Evolutionary conservation across 148 eudicot species (phyloP).

Genomic region (Persicaria tinctoria): DNA sequence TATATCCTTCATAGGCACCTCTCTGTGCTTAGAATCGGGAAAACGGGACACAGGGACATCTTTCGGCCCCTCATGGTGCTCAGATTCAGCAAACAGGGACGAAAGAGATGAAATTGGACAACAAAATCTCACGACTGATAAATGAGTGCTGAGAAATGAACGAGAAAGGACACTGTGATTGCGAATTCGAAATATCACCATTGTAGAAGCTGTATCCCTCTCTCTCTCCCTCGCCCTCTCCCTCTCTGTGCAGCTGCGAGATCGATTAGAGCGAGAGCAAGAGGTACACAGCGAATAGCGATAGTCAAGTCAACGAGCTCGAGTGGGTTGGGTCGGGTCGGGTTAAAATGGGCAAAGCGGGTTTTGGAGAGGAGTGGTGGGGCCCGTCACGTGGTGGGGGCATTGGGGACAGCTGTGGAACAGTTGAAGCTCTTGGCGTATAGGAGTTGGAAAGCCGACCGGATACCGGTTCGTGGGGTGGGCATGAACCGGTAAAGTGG

Average conservation of each 20-base stretch:
- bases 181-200: neutral
- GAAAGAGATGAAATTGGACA: slow-evolving; percentile 22
- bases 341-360: neutral
- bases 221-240: neutral
- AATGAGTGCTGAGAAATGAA: slow-evolving; percentile 1
- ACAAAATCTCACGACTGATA: neutral
- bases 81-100: slow-evolving; percentile 1
- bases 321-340: neutral
- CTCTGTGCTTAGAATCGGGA: neutral
- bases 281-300: neutral
- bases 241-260: neutral
- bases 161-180: neutral
- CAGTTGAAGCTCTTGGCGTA: neutral
- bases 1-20: neutral
- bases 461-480: neutral
- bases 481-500: neutral
- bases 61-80: neutral
- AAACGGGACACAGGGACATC: slow-evolving; percentile 8
- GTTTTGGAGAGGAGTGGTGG: neutral
- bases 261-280: neutral
- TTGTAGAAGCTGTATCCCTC: slow-evolving; percentile 1
- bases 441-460: slow-evolving; percentile 1
- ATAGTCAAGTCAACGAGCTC: neutral
- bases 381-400: neutral
- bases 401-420: neutral